Evolutionary conservation across 164 flowering plant genomes (phyloP).

Genomic region (Vitis riparia): DNA sequence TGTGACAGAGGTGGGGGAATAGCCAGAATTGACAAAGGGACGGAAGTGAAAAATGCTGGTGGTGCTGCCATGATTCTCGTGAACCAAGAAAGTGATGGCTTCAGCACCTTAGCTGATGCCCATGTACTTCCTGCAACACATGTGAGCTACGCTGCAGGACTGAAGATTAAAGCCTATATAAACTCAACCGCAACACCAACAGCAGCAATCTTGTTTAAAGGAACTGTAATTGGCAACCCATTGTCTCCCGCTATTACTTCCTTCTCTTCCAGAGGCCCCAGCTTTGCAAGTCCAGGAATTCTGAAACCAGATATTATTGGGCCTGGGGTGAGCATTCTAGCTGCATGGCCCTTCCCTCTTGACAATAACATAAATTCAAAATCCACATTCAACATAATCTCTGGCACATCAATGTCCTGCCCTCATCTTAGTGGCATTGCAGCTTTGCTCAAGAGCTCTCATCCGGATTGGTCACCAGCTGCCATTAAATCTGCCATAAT

Average conservation of each 20-base stretch:
- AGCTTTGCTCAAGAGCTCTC: conserved; percentile 46
- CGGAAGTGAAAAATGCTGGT: conserved; percentile 34
- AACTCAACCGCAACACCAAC: conserved; percentile 32
- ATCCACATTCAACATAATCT: conserved; percentile 26
- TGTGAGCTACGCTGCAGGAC: conserved; percentile 30
- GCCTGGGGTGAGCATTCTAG: conserved; percentile 44
- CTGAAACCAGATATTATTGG: conserved; percentile 49
- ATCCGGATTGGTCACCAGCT: conserved; percentile 55
- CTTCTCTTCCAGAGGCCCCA: conserved; percentile 49
- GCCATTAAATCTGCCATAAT: conserved; percentile 53
- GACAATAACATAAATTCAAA: conserved; percentile 16
- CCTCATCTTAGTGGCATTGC: conserved; percentile 57
- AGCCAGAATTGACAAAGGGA: conserved; percentile 22
- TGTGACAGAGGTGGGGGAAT: conserved; percentile 28
- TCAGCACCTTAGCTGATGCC: conserved; percentile 22
- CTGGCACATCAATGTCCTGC: conserved; percentile 53
- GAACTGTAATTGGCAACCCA: conserved; percentile 34
- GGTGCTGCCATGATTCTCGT: conserved; percentile 49
- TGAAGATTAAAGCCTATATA: conserved; percentile 30
- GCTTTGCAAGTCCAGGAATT: conserved; percentile 29
- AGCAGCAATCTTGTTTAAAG: conserved; percentile 37
- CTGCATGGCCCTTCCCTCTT: conserved; percentile 35
- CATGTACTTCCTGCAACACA: conserved; percentile 50
- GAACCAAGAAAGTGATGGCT: conserved; percentile 27
- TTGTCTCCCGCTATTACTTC: conserved; percentile 29